Evolutionary conservation across 2,329 filamentous ascomycete species (phyloP).

Genomic region (Diaporthe sp.): DNA sequence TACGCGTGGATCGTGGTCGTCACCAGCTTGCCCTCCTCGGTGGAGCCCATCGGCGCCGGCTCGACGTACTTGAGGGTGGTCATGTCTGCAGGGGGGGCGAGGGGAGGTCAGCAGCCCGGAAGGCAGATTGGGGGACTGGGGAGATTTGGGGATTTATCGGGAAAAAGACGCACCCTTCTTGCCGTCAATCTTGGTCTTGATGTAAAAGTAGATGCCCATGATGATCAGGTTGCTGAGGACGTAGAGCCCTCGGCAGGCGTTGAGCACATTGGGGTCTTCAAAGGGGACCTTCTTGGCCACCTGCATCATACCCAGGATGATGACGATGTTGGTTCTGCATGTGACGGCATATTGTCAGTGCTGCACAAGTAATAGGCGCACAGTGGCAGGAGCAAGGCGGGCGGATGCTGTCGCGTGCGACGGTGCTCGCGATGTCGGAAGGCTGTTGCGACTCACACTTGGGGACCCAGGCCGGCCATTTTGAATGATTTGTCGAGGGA

Average conservation of each 20-base stretch:
- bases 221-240: slow-evolving; percentile 82
- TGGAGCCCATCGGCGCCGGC: slow-evolving; percentile 90
- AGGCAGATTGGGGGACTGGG: neutral
- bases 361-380: neutral
- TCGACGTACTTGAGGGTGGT: slow-evolving; percentile 99
- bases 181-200: slow-evolving; percentile 86
- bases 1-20: slow-evolving; percentile 97
- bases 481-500: slow-evolving; percentile 44
- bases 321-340: slow-evolving; percentile 86
- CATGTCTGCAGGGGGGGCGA: slow-evolving; percentile 71
- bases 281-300: slow-evolving; percentile 96
- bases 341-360: slow-evolving; percentile 40
- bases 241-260: slow-evolving; percentile 65
- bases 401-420: slow-evolving; percentile 25
- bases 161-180: slow-evolving; percentile 83
- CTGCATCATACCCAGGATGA: slow-evolving; percentile 99
- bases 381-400: neutral
- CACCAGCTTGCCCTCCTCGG: slow-evolving; percentile 94
- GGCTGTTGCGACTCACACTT: slow-evolving; percentile 62
- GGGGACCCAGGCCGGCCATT: slow-evolving; percentile 72
- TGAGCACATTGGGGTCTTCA: slow-evolving; percentile 77
- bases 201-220: slow-evolving; percentile 83
- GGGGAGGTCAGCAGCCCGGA: slow-evolving; percentile 8
- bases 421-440: neutral
- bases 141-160: neutral